A percentile compares a stretch with the other conserved stretches of the same genome.
Conservation (phyloP, 805 yeast species). For the Metschnikowia colocasiae region DNA sequence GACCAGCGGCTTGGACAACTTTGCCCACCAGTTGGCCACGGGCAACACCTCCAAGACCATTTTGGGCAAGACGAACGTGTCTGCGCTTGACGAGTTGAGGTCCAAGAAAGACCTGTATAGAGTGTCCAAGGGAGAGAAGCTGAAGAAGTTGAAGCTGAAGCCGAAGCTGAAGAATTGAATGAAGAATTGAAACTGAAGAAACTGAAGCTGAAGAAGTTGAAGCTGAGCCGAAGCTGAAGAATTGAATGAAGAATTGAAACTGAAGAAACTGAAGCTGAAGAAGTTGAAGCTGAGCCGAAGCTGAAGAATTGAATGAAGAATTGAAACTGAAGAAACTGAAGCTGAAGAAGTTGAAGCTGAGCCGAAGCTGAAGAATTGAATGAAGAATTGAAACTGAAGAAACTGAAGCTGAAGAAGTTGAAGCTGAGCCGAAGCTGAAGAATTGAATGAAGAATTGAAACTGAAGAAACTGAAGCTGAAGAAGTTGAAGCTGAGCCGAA, state of each 20-base stretch:
- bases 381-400: not conserved
- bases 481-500: too few species aligned
- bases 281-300: too few species aligned
- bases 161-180: not conserved
- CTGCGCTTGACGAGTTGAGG: conserved; percentile 62
- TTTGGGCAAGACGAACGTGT: conserved; percentile 63
- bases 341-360: not conserved
- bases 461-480: too few species aligned
- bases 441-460: too few species aligned
- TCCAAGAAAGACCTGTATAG: conserved; percentile 3
- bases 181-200: not conserved
- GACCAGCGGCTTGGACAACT: conserved; percentile 72
- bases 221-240: too few species aligned
- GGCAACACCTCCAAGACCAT: conserved; percentile 65
- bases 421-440: too few species aligned
- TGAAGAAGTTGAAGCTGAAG: not conserved
- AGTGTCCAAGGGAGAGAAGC: not conserved
- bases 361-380: too few species aligned
- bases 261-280: not conserved
- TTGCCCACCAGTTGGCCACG: conserved; percentile 72
- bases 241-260: too few species aligned
- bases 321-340: not conserved
- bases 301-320: too few species aligned
- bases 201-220: not conserved
- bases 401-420: not conserved